These are phyloP conservation scores for Phialemonium atrogriseum DNA, from an alignment of 2,329 filamentous ascomycete genomes.

Conservation along the genomic window DNA sequence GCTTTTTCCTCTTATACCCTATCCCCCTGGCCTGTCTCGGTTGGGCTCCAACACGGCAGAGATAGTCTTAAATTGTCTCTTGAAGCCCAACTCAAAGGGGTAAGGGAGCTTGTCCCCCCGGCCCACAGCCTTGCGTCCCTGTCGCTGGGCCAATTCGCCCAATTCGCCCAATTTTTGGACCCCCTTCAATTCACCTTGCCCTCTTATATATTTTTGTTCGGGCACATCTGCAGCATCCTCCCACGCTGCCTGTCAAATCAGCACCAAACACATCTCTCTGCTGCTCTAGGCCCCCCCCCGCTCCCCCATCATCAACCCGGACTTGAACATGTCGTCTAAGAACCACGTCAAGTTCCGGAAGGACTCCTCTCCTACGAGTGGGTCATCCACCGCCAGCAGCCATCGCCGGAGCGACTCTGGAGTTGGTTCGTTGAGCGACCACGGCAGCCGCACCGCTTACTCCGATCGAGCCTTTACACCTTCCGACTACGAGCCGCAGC, in stretches of 20 bases:
- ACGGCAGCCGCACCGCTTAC: slow-evolving; percentile 17
- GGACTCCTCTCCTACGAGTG: slow-evolving; percentile 18
- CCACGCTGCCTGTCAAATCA: slow-evolving; percentile 20
- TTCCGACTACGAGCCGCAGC: slow-evolving; percentile 15
- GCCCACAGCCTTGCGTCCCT: slow-evolving; percentile 14
- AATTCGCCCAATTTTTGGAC: slow-evolving; percentile 12
- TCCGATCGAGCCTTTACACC: slow-evolving; percentile 16
- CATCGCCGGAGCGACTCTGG: slow-evolving; percentile 23
- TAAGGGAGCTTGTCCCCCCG: slow-evolving; percentile 9
- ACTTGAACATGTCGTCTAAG: slow-evolving; percentile 5
- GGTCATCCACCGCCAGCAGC: slow-evolving; percentile 16
- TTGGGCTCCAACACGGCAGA: slow-evolving; percentile 8
- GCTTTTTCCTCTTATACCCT: slow-evolving; percentile 5
- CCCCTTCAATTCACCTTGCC: slow-evolving; percentile 11
- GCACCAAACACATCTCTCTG: slow-evolving; percentile 21
- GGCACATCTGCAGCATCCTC: slow-evolving; percentile 22
- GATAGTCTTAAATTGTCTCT: not conserved
- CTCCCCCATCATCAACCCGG: no score
- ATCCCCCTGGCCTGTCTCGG: slow-evolving; percentile 8
- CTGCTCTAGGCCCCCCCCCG: slow-evolving; percentile 13
- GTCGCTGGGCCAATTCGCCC: slow-evolving; percentile 12
- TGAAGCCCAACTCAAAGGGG: slow-evolving; percentile 4
- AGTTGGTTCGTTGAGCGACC: slow-evolving; percentile 22
- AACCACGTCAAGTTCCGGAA: slow-evolving; percentile 23
- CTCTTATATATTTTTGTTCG: slow-evolving; percentile 18